Evolutionary conservation across 768 basidiomycete genomes (phyloP).

Genomic region (Russula sp.): DNA sequence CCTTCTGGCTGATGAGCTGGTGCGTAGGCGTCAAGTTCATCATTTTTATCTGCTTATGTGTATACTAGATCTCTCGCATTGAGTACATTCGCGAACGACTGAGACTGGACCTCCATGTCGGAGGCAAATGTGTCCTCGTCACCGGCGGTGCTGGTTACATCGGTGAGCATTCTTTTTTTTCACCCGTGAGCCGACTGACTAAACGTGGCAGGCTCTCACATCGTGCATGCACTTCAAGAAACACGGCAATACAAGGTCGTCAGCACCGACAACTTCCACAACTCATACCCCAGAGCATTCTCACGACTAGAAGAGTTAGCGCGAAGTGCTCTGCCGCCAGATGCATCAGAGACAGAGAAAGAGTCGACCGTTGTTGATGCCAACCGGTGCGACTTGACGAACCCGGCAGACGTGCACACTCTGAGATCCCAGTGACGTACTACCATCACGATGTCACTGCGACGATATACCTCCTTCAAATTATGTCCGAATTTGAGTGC

Average conservation of each 20-base stretch:
- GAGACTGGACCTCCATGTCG: no score
- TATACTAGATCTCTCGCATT: no score
- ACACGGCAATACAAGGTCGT: slow-evolving; percentile 90
- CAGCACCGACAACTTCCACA: slow-evolving; percentile 93
- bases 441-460: slow-evolving; percentile 93
- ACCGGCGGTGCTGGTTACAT: slow-evolving; percentile 90
- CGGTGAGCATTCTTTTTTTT: slow-evolving; percentile 46
- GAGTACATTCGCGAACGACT: no score
- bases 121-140: slow-evolving; percentile 63
- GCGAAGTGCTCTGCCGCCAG: slow-evolving; percentile 60
- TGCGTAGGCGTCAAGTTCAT: no score
- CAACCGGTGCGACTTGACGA: slow-evolving; percentile 70
- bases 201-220: slow-evolving; percentile 74
- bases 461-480: slow-evolving; percentile 79
- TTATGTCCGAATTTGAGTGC: slow-evolving; percentile 83
- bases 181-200: slow-evolving; percentile 24
- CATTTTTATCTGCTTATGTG: no score
- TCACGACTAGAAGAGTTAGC: slow-evolving; percentile 79
- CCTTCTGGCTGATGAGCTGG: no score
- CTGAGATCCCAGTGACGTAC: slow-evolving; percentile 88
- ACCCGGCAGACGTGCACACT: slow-evolving; percentile 61
- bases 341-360: slow-evolving; percentile 64
- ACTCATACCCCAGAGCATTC: slow-evolving; percentile 77
- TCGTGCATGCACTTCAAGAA: slow-evolving; percentile 81
- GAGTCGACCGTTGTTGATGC: slow-evolving; percentile 72